phyloP scores from a whole-genome alignment of 163 green algal species.

The Volvox carteri region DNA sequence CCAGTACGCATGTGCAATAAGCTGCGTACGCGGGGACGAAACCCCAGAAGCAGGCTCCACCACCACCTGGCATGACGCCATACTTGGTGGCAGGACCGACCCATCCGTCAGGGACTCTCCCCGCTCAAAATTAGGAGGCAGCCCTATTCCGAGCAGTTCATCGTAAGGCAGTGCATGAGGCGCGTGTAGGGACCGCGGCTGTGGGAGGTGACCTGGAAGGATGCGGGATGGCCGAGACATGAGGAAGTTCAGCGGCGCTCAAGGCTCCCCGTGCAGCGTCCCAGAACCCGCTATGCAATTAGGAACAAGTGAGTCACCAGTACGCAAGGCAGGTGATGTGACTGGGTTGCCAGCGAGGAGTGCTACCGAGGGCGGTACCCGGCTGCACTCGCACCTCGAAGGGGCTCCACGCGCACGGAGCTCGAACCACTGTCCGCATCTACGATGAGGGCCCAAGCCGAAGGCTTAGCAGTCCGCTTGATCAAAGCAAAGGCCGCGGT shows the following conservation, averaged over 20 bases:
- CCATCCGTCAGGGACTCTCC: background rate
- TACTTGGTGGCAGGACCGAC: background rate
- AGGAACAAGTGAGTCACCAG: too few relatives aligned
- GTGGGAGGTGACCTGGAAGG: background rate
- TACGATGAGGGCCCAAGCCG: constrained; percentile 4
- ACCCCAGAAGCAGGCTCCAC: background rate
- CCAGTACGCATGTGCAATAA: constrained; percentile 30
- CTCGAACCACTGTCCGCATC: background rate
- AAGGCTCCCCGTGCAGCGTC: too few relatives aligned
- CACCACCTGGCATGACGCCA: background rate
- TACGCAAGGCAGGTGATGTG: too few relatives aligned
- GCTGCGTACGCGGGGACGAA: background rate
- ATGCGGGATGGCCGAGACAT: background rate
- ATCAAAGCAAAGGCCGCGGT: background rate
- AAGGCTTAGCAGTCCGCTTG: background rate
- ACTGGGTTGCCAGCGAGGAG: too few relatives aligned
- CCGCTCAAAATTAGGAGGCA: constrained; percentile 16
- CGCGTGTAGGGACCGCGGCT: background rate
- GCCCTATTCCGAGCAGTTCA: background rate
- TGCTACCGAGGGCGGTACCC: too few relatives aligned
- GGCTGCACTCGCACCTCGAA: constrained; percentile 30
- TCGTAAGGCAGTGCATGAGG: background rate
- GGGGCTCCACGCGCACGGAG: constrained; percentile 1
- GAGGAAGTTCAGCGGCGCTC: too few relatives aligned
- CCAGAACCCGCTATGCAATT: too few relatives aligned